Base-by-base conservation (phyloP, 768 basidiomycete species). In the Cubamyces lactineus region DNA sequence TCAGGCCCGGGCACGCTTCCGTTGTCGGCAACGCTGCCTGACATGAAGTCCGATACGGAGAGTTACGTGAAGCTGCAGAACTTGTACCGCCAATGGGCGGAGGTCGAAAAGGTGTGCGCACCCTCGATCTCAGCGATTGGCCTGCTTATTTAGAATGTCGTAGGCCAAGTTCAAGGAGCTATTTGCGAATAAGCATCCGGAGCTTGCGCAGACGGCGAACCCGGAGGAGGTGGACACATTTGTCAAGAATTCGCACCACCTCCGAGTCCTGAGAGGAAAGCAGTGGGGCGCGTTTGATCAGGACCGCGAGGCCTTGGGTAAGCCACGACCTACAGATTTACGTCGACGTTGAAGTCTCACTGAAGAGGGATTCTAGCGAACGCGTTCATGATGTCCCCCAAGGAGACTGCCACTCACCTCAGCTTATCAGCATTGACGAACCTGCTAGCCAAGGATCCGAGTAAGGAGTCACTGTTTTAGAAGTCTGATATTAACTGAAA, bases 11-110 rank as follows among this genome's bases (percentile, higher is more conserved):
- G 69, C 16, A 57, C 85, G 0, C 83, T 97, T 3, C 97, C 96
- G 0, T 78, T 97, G n/a, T 88, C 88, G 3, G 84, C 91, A 48
- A 84, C 92, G 0, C 81, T 98, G 11, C 96, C 96, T 0, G 96
- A 99, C 76, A 98, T 99, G 93, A 96, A 96, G 71, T 87, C 95
- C 17, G 89, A 89, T 70, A 97, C 97, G 5, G 71, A 78, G 21
- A 82, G 82, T 57, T 98, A 98, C 71, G 87, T 97, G 50, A 81
- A 85, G 17, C 81, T 99, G 13, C 96, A 98, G 71, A 86, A 81
- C 43, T 72, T 98, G 60, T 99, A 96, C 78, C 92, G 91, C 69
- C 71, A 80, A 6, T 85, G 87, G 54, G 89, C 94, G 2, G 84
- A 85, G 39, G 82, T 84, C 53, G 92, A 95, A 71, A 88, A 85